Percentiles rank a stretch among this genome's conserved stretches.
phyloP scores from a whole-genome alignment of 306 rosid genomes.

The Pachyrhizus erosus region DNA sequence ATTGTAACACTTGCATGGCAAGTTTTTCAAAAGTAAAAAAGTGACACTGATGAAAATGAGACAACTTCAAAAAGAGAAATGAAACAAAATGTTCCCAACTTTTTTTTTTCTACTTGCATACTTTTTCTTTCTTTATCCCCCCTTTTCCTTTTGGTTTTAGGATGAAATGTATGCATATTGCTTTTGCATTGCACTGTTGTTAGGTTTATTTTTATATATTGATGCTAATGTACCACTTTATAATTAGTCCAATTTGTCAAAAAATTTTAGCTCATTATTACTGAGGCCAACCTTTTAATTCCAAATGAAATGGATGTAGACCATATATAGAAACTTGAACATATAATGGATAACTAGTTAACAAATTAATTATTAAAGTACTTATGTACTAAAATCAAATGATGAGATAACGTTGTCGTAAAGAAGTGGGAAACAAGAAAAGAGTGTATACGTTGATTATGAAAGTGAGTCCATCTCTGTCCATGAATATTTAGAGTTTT shows the following conservation, averaged over 20 bases:
- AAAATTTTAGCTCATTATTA: slow-evolving; percentile 26
- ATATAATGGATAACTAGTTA: background rate
- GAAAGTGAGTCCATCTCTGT: slow-evolving; percentile 27
- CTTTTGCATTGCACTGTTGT: slow-evolving; percentile 36
- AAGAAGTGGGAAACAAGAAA: slow-evolving; percentile 34
- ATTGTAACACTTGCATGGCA: slow-evolving; percentile 58
- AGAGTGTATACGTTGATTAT: slow-evolving; percentile 5
- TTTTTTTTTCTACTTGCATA: slow-evolving; percentile 17
- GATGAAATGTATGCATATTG: slow-evolving; percentile 24
- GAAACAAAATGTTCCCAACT: slow-evolving; percentile 55
- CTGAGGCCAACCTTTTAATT: background rate
- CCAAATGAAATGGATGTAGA: slow-evolving; percentile 22
- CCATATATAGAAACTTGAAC: slow-evolving; percentile 16
- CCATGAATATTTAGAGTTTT: background rate
- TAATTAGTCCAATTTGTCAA: background rate
- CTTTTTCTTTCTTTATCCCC: background rate
- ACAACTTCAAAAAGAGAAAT: slow-evolving; percentile 53
- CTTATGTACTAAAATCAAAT: slow-evolving; percentile 26
- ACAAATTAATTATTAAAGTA: slow-evolving; percentile 27
- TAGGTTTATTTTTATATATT: slow-evolving; percentile 1
- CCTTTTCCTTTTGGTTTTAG: slow-evolving; percentile 34
- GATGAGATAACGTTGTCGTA: slow-evolving; percentile 44
- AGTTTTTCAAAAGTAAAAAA: slow-evolving; percentile 57
- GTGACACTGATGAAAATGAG: slow-evolving; percentile 40
- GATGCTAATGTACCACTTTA: background rate